These are phyloP conservation scores for Psilocybe cubensis DNA, from an alignment of 768 basidiomycete genomes.

Conservation along the genomic window DNA sequence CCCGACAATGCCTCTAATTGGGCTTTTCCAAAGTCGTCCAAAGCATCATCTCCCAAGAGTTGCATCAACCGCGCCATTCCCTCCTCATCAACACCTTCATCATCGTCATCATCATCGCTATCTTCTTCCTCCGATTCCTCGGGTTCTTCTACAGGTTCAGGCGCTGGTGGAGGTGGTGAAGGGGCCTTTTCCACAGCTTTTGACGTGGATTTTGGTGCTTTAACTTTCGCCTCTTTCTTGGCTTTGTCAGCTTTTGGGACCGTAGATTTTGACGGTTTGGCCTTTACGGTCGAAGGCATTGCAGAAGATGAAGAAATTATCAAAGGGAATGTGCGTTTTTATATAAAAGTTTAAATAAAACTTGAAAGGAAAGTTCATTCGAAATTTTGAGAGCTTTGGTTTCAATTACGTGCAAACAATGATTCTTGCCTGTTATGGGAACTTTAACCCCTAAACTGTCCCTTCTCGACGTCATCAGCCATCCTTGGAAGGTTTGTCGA, in stretches of 20 bases:
- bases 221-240: conserved; percentile 11
- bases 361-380: neutral
- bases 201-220: conserved; percentile 7
- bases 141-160: conserved; percentile 2
- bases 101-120: conserved; percentile 23
- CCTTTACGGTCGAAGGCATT: conserved; percentile 9
- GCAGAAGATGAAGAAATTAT: neutral
- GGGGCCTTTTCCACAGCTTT: conserved; percentile 9
- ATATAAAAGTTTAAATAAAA: neutral
- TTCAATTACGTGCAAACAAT: conserved; percentile 19
- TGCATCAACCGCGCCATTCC: conserved; percentile 23
- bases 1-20: conserved; percentile 47
- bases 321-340: neutral
- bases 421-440: neutral
- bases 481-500: neutral
- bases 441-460: neutral
- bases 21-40: conserved; percentile 62
- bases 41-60: conserved; percentile 44
- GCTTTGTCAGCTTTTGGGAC: conserved; percentile 2
- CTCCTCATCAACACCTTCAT: conserved; percentile 21
- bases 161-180: neutral
- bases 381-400: conserved; percentile 17
- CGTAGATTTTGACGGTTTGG: conserved; percentile 8
- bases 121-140: conserved; percentile 22
- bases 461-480: no score